Evolutionary conservation across 2,329 filamentous ascomycete species (phyloP).

Genomic region (Colletotrichum euphorbiae): DNA sequence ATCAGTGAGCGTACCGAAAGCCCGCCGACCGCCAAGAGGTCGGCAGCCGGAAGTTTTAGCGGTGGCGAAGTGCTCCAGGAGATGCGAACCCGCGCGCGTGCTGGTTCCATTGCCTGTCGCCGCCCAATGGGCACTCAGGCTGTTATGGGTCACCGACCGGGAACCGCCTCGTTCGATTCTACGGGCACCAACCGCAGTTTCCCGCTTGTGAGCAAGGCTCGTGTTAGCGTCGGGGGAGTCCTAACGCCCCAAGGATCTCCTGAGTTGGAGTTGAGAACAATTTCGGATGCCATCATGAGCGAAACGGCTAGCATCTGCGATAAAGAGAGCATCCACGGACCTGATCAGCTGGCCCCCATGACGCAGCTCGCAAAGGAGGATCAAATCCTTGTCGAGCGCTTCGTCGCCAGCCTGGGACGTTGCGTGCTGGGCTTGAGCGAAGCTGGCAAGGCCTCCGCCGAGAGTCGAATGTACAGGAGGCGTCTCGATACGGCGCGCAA

Average conservation of each 20-base stretch:
- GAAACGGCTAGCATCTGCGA: constrained; percentile 59
- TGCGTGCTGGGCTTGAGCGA: constrained; percentile 71
- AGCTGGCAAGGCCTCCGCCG: constrained; percentile 63
- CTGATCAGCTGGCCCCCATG: constrained; percentile 54
- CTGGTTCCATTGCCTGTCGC: constrained; percentile 52
- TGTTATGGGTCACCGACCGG: constrained; percentile 63
- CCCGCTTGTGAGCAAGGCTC: constrained; percentile 67
- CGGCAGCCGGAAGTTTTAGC: constrained; percentile 43
- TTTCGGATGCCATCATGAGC: constrained; percentile 61
- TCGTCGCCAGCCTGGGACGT: constrained; percentile 69
- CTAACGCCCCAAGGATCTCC: constrained; percentile 61
- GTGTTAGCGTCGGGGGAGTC: constrained; percentile 58
- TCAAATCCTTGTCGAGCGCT: constrained; percentile 68
- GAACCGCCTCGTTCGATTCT: constrained; percentile 68
- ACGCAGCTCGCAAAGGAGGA: constrained; percentile 65
- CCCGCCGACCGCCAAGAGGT: constrained; percentile 36
- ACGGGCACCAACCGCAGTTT: constrained; percentile 71
- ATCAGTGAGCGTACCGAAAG: constrained; percentile 34
- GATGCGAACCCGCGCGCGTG: constrained; percentile 38
- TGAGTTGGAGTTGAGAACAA: constrained; percentile 60
- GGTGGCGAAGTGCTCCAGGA: constrained; percentile 44
- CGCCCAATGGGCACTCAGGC: constrained; percentile 57
- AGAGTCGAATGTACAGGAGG: constrained; percentile 74
- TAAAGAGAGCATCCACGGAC: constrained; percentile 46
- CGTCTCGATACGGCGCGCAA: constrained; percentile 80